These are phyloP conservation scores for Amanita rubescens DNA, from an alignment of 768 basidiomycete genomes.

Conservation along the genomic window DNA sequence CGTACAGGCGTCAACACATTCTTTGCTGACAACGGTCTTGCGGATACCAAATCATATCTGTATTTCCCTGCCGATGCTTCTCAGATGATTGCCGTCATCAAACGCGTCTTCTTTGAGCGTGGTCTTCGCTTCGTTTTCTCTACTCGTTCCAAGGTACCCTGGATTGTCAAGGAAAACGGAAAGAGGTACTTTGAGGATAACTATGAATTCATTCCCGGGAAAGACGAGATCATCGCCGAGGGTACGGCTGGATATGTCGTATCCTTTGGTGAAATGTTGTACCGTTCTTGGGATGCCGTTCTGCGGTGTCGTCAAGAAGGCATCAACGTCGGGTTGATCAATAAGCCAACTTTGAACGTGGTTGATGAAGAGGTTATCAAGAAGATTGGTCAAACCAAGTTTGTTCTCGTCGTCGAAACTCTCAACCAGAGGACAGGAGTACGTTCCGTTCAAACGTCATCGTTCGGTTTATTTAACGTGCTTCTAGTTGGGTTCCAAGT, in stretches of 20 bases:
- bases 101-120: slow-evolving; percentile 74
- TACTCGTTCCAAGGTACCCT: slow-evolving; percentile 85
- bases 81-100: slow-evolving; percentile 74
- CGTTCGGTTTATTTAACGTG: background rate
- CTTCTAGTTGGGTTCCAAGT: slow-evolving; percentile 65
- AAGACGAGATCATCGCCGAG: slow-evolving; percentile 75
- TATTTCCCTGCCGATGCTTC: slow-evolving; percentile 85
- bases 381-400: slow-evolving; percentile 67
- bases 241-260: slow-evolving; percentile 80
- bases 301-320: slow-evolving; percentile 64
- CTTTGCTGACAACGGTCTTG: slow-evolving; percentile 84
- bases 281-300: slow-evolving; percentile 80
- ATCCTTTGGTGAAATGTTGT: slow-evolving; percentile 82
- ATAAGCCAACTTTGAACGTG: slow-evolving; percentile 78
- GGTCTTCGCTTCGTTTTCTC: slow-evolving; percentile 85
- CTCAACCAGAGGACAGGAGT: slow-evolving; percentile 87
- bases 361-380: slow-evolving; percentile 73
- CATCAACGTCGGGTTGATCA: slow-evolving; percentile 76
- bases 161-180: slow-evolving; percentile 73
- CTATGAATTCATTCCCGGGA: slow-evolving; percentile 79
- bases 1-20: slow-evolving; percentile 76
- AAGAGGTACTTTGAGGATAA: slow-evolving; percentile 55
- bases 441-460: slow-evolving; percentile 12
- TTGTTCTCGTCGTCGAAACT: slow-evolving; percentile 82
- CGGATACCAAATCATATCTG: slow-evolving; percentile 69